These are phyloP conservation scores for Elsinoe fawcettii DNA, from an alignment of 2,329 filamentous ascomycete genomes.

Conservation along the genomic window DNA sequence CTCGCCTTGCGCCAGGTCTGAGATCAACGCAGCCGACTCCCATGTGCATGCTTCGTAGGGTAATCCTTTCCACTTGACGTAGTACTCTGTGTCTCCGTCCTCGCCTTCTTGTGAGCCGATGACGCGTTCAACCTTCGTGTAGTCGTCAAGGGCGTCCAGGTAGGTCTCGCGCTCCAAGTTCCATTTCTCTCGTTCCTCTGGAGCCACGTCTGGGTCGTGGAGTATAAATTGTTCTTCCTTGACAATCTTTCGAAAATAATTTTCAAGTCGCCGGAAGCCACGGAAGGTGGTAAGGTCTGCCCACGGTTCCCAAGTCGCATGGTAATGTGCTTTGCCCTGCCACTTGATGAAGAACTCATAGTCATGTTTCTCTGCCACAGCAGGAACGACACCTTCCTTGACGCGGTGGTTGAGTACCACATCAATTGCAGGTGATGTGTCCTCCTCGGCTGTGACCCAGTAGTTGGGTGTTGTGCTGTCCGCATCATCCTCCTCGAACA, in stretches of 20 bases:
- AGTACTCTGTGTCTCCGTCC: constrained; percentile 70
- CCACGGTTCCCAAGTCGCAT: constrained; percentile 88
- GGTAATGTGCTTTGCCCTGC: constrained; percentile 90
- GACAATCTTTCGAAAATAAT: constrained; percentile 82
- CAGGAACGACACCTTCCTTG: constrained; percentile 50
- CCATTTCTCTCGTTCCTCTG: constrained; percentile 87
- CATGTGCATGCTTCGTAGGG: constrained; percentile 93
- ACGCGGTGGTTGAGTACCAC: constrained; percentile 80
- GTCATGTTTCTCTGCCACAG: constrained; percentile 56
- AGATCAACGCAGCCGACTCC: constrained; percentile 71
- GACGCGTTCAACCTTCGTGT: constrained; percentile 85
- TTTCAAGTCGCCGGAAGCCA: constrained; percentile 83
- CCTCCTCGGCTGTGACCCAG: constrained; percentile 62
- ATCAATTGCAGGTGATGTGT: constrained; percentile 80
- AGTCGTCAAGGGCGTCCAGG: constrained; percentile 79
- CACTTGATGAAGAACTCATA: constrained; percentile 94
- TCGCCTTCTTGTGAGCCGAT: constrained; percentile 77
- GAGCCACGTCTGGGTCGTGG: constrained; percentile 64
- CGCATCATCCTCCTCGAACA: constrained; percentile 51
- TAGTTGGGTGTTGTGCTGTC: constrained; percentile 61
- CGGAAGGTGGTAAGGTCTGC: constrained; percentile 67
- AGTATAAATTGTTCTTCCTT: constrained; percentile 70
- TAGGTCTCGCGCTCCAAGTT: constrained; percentile 90
- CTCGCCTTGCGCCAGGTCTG: constrained; percentile 71
- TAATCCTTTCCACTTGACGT: constrained; percentile 80